Percentiles rank a stretch among this genome's conserved stretches.
Evolutionary conservation across 805 yeast genomes (phyloP).

Genomic region (Yarrowia porcina): DNA sequence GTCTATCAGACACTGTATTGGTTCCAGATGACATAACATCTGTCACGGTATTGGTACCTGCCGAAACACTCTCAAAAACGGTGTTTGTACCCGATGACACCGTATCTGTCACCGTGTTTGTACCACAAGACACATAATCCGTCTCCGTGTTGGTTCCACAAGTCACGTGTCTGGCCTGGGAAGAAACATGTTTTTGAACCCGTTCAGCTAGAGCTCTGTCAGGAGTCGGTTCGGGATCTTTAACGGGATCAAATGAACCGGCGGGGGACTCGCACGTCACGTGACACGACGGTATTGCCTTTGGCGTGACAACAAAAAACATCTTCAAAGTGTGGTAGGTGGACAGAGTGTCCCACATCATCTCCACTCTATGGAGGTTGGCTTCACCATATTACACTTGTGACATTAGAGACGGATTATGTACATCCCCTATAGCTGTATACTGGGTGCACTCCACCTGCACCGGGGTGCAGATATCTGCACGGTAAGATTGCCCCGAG

Average conservation of each 20-base stretch:
- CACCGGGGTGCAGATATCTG: background rate
- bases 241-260: background rate
- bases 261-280: background rate
- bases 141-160: background rate
- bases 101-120: background rate
- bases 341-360: background rate
- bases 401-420: background rate
- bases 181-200: background rate
- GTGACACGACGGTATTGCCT: background rate
- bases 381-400: no score
- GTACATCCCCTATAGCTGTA: background rate
- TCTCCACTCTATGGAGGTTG: background rate
- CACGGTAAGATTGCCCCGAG: background rate
- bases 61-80: background rate
- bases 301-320: background rate
- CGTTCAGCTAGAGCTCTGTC: background rate
- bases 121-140: background rate
- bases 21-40: background rate
- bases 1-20: background rate
- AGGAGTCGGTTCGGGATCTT: background rate
- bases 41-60: background rate
- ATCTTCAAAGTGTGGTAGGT: background rate
- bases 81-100: background rate
- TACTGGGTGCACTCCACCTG: background rate
- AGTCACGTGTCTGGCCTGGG: background rate